Percentiles rank a stretch among this genome's conserved stretches.
phyloP scores from a whole-genome alignment of 192 early-diverging fungal species.

The Backusella luteola region DNA sequence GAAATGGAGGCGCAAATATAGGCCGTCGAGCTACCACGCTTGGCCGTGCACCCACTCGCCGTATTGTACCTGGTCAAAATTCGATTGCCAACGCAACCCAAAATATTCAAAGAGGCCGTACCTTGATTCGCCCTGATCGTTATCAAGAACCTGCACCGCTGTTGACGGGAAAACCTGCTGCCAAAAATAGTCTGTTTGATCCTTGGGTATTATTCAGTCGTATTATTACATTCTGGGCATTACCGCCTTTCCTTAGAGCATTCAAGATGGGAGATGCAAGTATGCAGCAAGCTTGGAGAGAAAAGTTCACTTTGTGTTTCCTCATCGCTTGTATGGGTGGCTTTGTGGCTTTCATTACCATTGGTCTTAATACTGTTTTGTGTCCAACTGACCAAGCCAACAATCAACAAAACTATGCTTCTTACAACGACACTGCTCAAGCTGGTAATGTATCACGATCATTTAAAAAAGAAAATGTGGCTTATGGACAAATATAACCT shows the following conservation, averaged over 20 bases:
- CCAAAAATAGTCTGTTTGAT: slow-evolving; percentile 38
- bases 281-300: slow-evolving; percentile 84
- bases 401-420: slow-evolving; percentile 49
- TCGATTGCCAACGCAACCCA: slow-evolving; percentile 45
- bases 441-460: slow-evolving; percentile 15
- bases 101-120: slow-evolving; percentile 67
- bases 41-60: slow-evolving; percentile 37
- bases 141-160: slow-evolving; percentile 65
- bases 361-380: slow-evolving; percentile 63
- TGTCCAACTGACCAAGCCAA: slow-evolving; percentile 55
- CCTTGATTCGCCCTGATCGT: slow-evolving; percentile 69
- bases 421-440: slow-evolving; percentile 38
- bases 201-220: slow-evolving; percentile 70
- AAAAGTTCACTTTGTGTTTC: slow-evolving; percentile 76
- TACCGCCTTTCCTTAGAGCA: slow-evolving; percentile 55
- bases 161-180: slow-evolving; percentile 56
- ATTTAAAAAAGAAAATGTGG: neutral
- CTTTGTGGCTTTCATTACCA: slow-evolving; percentile 79
- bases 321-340: slow-evolving; percentile 79
- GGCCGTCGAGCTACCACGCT: slow-evolving; percentile 26
- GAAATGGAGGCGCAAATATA: slow-evolving; percentile 1
- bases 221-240: slow-evolving; percentile 70
- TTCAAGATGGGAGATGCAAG: slow-evolving; percentile 54
- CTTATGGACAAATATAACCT: neutral
- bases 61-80: slow-evolving; percentile 33